Percentiles rank a stretch among this genome's conserved stretches.
Conservation (phyloP, 140 eudicot species). For the Flaveria floridana region DNA sequence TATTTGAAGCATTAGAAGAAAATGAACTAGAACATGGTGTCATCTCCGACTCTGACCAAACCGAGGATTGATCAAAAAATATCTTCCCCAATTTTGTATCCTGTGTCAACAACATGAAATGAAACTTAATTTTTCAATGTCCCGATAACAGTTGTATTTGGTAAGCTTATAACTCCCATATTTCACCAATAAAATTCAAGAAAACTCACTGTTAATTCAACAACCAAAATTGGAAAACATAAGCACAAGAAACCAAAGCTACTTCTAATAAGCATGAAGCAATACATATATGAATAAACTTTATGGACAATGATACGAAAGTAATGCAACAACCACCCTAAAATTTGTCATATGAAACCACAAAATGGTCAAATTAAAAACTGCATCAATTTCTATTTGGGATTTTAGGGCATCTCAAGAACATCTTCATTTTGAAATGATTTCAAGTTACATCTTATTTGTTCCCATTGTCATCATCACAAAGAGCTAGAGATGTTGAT, state of each 20-base stretch:
- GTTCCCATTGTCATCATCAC: not conserved
- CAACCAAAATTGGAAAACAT: not conserved
- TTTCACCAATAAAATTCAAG: not conserved
- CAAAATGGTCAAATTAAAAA: not conserved
- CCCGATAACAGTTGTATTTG: too few species aligned
- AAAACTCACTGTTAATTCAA: not conserved
- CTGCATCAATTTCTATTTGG: conserved; percentile 11
- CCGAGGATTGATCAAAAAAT: conserved; percentile 36
- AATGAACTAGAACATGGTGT: conserved; percentile 34
- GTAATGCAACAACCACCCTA: not conserved
- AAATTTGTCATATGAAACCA: not conserved
- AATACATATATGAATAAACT: not conserved
- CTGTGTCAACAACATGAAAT: conserved; percentile 25
- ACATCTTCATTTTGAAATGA: conserved; percentile 8
- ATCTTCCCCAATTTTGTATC: conserved; percentile 34
- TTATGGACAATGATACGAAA: not conserved
- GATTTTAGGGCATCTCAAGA: not conserved
- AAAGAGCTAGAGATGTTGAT: conserved; percentile 2
- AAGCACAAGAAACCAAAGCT: not conserved
- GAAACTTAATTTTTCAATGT: not conserved
- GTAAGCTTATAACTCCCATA: not conserved
- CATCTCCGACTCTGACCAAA: conserved; percentile 45
- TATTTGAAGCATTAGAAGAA: conserved; percentile 37
- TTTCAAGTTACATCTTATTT: conserved; percentile 8
- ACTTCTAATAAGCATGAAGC: conserved; percentile 5